Percentiles rank a stretch among this genome's conserved stretches.
Evolutionary conservation across 306 rosid species (phyloP).

Genomic region (Pterocarpus santalinus): DNA sequence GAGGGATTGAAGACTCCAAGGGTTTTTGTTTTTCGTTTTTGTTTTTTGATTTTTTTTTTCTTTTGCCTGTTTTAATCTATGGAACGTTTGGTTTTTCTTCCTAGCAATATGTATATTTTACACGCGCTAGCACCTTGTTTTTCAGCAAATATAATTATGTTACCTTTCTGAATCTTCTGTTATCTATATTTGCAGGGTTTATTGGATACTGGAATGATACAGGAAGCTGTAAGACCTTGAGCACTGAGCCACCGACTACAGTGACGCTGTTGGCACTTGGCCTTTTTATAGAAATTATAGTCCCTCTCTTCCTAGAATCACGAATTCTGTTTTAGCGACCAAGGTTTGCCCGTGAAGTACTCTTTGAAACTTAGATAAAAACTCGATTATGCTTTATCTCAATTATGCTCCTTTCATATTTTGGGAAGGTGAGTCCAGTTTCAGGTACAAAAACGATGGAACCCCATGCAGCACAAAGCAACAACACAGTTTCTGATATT

Average conservation of each 20-base stretch:
- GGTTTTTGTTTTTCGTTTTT: too few relatives aligned
- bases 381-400: background rate
- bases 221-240: background rate
- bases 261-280: background rate
- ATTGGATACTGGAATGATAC: background rate
- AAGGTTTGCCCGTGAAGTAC: background rate
- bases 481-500: constrained; percentile 38
- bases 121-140: background rate
- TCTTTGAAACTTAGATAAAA: background rate
- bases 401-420: background rate
- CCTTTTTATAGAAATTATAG: background rate
- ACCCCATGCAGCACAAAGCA: constrained; percentile 25
- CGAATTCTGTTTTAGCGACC: background rate
- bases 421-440: background rate
- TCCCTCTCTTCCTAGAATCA: background rate
- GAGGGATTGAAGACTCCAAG: too few relatives aligned
- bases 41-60: too few relatives aligned
- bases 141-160: background rate
- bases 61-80: too few relatives aligned
- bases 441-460: constrained; percentile 41
- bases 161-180: background rate
- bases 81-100: too few relatives aligned
- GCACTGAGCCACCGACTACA: background rate
- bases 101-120: background rate
- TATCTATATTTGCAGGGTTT: background rate